Base-by-base conservation (phyloP, 202 grass and related monocot species). In the Musa balbisiana region DNA sequence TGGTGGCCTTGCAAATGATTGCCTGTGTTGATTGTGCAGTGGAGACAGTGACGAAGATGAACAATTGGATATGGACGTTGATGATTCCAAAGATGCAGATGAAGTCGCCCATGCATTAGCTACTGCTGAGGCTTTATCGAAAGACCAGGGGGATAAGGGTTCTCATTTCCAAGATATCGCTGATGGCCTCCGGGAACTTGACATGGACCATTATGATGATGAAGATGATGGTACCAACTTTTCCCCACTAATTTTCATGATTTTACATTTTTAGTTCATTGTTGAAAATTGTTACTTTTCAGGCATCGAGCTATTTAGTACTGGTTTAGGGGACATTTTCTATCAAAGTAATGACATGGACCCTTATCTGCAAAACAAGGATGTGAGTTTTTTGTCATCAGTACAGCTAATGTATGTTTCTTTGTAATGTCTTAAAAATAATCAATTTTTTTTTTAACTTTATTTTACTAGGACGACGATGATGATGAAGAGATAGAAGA, bases 161-260 rank as follows among this genome's bases (percentile, higher is more conserved):
- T 83, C 85, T 17, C 22, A 49, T 52, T 67, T 83, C 1, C 80
- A 87, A 27, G 75, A 83, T 24, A 84, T 88, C 26, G 81, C 83
- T 2, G 83, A 94, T 69, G 81, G 62, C 23, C 82, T 99, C 11
- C 79, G 33, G 49, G 91, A 94, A 83, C 91, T 99, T 76, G 78
- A 99, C 81, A 92, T 99, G 95, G 95, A 99, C n/a, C 73, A 77
- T 11, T 99, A 99, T 55, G 95, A 94, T n/a, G 91, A 97, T 0
- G 90, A 94, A 72, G 89, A 87, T n/a, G 89, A 94, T 52, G 95
- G 91, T 92, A n/a, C 12, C 33, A 19, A 11, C 3, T 52, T 59
- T 8, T 51, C 19, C 25, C 59, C 1, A 19, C 27, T 55, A 12
- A 29, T 19, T 68, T 22, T 54, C n/a, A 54, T 24, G 49, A 23